Conservation (phyloP, 2,329 filamentous ascomycete genomes). For the Chaetothyriales sp. region DNA sequence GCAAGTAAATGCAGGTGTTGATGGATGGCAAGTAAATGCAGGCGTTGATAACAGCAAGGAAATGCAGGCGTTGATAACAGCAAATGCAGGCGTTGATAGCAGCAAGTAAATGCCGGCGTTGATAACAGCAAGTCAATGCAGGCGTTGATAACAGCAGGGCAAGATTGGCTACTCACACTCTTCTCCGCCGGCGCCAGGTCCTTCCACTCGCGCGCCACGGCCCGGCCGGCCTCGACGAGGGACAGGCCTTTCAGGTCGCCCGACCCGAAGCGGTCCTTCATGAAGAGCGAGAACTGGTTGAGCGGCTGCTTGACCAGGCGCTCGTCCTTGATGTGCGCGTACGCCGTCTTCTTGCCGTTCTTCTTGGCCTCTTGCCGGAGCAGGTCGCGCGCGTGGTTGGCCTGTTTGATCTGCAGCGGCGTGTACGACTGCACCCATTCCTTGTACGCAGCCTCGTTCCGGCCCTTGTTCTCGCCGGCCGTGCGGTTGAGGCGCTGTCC, state of each 20-base stretch:
- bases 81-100: too few relatives aligned
- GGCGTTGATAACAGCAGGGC: neutral
- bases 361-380: slow-evolving; percentile 12
- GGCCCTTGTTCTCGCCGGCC: slow-evolving; percentile 34
- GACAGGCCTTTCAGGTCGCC: slow-evolving; percentile 40
- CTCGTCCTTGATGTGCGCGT: slow-evolving; percentile 37
- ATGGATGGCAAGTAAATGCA: neutral
- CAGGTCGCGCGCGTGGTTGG: slow-evolving; percentile 43
- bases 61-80: too few relatives aligned
- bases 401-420: slow-evolving; percentile 42
- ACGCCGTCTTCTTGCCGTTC: slow-evolving; percentile 7
- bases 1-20: too few relatives aligned
- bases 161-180: slow-evolving; percentile 20
- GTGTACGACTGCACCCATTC: slow-evolving; percentile 44
- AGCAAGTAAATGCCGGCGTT: too few relatives aligned
- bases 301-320: slow-evolving; percentile 35
- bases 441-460: slow-evolving; percentile 33
- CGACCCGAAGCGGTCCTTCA: slow-evolving; percentile 29
- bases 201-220: slow-evolving; percentile 37
- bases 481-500: slow-evolving; percentile 40
- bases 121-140: too few relatives aligned
- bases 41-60: neutral
- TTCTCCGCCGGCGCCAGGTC: slow-evolving; percentile 27
- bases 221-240: slow-evolving; percentile 26
- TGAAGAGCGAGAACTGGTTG: slow-evolving; percentile 33